Percentiles rank a stretch among this genome's conserved stretches.
phyloP scores from a whole-genome alignment of 768 basidiomycete genomes.

The Termitomyces sp. region DNA sequence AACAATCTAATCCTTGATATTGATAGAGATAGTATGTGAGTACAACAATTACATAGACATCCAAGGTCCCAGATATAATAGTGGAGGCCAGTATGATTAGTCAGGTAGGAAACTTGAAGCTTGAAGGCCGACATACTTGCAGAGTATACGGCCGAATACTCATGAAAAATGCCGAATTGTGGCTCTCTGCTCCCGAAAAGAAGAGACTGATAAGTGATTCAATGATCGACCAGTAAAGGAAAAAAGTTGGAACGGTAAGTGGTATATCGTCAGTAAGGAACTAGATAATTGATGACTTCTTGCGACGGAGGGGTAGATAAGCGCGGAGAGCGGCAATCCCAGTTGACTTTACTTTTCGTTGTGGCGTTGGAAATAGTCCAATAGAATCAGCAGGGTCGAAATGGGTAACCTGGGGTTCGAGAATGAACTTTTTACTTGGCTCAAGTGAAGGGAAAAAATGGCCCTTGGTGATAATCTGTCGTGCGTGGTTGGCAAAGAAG shows the following conservation, averaged over 20 bases:
- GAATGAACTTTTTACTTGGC: conserved; percentile 16
- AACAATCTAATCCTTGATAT: not conserved
- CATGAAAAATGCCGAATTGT: not conserved
- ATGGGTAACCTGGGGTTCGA: conserved; percentile 13
- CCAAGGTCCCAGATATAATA: not conserved
- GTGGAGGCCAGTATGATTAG: not conserved
- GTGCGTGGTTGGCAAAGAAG: not conserved
- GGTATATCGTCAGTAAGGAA: conserved; percentile 1
- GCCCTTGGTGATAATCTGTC: conserved; percentile 7
- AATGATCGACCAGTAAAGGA: not conserved
- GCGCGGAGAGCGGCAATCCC: conserved; percentile 26
- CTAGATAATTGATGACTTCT: conserved; percentile 3
- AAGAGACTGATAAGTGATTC: not conserved
- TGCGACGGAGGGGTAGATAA: conserved; percentile 23
- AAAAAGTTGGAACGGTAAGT: not conserved
- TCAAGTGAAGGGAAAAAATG: conserved; percentile 7
- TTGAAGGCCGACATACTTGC: not conserved
- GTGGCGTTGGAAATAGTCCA: conserved; percentile 27
- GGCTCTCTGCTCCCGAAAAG: not conserved
- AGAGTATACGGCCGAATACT: not conserved
- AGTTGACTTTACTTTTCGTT: conserved; percentile 19
- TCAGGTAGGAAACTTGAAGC: not conserved
- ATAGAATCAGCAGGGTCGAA: conserved; percentile 26
- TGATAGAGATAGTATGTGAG: not conserved
- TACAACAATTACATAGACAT: not conserved